Conservation (phyloP, 2,329 filamentous ascomycete genomes). For the Xenosphaeropsis pyriputrescens region DNA sequence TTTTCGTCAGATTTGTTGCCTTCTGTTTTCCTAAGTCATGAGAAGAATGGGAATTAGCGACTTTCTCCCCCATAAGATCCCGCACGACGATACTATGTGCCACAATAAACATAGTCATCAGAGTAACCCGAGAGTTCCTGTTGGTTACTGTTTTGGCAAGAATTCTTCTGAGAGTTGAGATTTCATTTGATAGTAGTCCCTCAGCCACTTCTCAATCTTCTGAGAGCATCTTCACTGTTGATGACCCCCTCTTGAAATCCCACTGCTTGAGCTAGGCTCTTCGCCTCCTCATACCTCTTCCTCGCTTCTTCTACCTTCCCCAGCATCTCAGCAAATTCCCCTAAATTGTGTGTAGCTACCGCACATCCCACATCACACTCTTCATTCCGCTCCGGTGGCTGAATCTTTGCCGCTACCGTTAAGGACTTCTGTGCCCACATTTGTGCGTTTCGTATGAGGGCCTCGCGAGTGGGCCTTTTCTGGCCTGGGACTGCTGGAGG, state of each 20-base stretch:
- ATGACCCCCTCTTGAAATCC: conserved; percentile 34
- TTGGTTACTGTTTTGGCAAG: too few species aligned
- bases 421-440: conserved; percentile 72
- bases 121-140: too few species aligned
- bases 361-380: conserved; percentile 79
- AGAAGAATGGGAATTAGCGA: too few species aligned
- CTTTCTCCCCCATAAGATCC: too few species aligned
- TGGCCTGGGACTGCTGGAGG: conserved; percentile 19
- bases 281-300: conserved; percentile 54
- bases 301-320: conserved; percentile 51
- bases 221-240: conserved; percentile 37
- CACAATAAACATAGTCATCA: too few species aligned
- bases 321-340: conserved; percentile 66
- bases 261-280: conserved; percentile 40
- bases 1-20: too few species aligned
- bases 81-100: too few species aligned
- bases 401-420: conserved; percentile 47
- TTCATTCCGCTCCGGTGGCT: conserved; percentile 49
- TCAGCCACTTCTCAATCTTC: conserved; percentile 7
- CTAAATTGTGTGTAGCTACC: conserved; percentile 74
- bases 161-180: too few species aligned
- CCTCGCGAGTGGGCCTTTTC: conserved; percentile 35
- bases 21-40: too few species aligned
- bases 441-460: conserved; percentile 53
- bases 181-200: too few species aligned